Conservation (phyloP, 2,329 filamentous ascomycete species). For the Trichothecium roseum region DNA sequence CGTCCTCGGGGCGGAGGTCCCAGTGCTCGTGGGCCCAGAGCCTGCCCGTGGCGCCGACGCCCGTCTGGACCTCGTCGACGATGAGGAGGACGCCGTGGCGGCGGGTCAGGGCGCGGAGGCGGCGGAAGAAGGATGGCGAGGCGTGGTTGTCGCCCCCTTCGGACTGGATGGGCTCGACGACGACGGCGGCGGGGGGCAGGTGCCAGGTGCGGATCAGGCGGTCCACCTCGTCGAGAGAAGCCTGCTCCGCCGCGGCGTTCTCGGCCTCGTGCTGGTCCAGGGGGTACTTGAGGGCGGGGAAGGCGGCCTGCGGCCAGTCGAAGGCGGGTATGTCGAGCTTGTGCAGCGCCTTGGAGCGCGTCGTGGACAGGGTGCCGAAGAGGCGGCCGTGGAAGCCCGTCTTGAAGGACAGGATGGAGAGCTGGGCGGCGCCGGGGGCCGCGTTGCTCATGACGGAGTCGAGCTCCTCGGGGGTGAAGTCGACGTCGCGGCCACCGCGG, state of each 20-base stretch:
- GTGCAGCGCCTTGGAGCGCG: conserved; percentile 86
- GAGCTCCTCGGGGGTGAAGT: conserved; percentile 73
- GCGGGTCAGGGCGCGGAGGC: conserved; percentile 68
- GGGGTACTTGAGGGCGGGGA: conserved; percentile 79
- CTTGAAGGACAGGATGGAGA: conserved; percentile 85
- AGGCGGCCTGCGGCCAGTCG: conserved; percentile 86
- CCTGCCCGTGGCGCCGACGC: conserved; percentile 82
- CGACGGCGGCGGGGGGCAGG: conserved; percentile 67
- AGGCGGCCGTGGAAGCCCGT: conserved; percentile 83
- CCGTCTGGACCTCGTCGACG: conserved; percentile 90
- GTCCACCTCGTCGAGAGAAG: conserved; percentile 75
- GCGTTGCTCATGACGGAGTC: conserved; percentile 70
- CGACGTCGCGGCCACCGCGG: conserved; percentile 62
- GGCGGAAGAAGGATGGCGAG: conserved; percentile 75
- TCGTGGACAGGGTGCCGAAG: conserved; percentile 79
- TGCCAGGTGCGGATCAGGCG: conserved; percentile 69
- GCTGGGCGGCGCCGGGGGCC: conserved; percentile 59
- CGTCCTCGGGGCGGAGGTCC: conserved; percentile 47
- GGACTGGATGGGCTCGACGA: conserved; percentile 87
- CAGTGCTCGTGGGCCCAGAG: conserved; percentile 98
- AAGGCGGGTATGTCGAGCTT: conserved; percentile 93
- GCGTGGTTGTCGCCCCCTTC: conserved; percentile 95
- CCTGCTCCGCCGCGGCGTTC: conserved; percentile 73
- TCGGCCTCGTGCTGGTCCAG: conserved; percentile 69
- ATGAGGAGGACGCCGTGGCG: conserved; percentile 75